Percentiles rank a stretch among this genome's conserved stretches.
phyloP scores from a whole-genome alignment of 2,329 filamentous ascomycete genomes.

The Mycosphaerelloides madeirae region DNA sequence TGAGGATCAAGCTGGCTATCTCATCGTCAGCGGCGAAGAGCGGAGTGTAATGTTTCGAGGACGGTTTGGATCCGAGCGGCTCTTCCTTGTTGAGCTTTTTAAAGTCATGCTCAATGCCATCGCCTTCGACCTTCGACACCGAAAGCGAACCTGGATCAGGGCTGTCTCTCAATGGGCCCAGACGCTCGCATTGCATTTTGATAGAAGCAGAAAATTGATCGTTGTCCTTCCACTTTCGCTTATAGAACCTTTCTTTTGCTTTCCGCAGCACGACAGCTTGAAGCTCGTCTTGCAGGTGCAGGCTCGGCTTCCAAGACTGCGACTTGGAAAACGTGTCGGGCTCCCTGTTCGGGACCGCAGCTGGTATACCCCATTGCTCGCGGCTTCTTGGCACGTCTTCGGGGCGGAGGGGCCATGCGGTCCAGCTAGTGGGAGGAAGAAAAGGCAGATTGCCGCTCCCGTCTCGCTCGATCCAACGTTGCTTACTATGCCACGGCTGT shows the following conservation, averaged over 20 bases:
- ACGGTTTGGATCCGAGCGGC: neutral
- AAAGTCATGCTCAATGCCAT: neutral
- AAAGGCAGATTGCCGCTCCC: constrained; percentile 34
- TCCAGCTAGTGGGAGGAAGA: constrained; percentile 60
- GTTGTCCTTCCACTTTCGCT: constrained; percentile 3
- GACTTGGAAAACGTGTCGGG: constrained; percentile 13
- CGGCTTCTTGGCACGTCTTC: constrained; percentile 56
- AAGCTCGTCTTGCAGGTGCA: constrained; percentile 65
- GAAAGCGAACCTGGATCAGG: neutral
- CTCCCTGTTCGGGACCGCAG: constrained; percentile 13
- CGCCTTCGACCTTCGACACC: neutral
- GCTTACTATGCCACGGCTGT: constrained; percentile 37
- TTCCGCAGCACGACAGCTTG: constrained; percentile 60
- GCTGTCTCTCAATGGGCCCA: no score
- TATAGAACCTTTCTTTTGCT: constrained; percentile 56
- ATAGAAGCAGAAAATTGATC: no score
- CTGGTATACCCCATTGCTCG: constrained; percentile 45
- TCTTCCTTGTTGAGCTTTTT: neutral
- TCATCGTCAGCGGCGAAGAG: constrained; percentile 56
- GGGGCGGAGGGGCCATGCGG: constrained; percentile 73
- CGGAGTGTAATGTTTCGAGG: neutral
- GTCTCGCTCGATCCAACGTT: constrained; percentile 35
- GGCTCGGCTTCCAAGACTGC: constrained; percentile 47
- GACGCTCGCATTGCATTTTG: no score
- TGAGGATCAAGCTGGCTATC: constrained; percentile 58